Evolutionary conservation across 2,329 filamentous ascomycete species (phyloP), one percentile per base, ranked within the genome.

Genomic region (Talaromyces verruculosus): DNA sequence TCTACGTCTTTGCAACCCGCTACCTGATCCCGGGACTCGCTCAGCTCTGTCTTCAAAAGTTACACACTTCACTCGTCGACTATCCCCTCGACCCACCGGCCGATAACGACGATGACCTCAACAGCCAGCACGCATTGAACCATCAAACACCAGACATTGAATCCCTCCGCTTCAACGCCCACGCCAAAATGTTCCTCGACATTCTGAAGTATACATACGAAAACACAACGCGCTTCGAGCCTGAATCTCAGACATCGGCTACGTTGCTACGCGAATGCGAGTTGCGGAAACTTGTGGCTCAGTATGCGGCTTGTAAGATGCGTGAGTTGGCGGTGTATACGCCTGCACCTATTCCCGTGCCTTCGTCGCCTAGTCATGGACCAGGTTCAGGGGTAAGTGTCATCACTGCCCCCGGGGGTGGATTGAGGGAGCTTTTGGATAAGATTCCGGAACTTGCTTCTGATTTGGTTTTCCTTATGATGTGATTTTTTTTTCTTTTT

Each of bases 1-100:
- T 80, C 55, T 80, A 80, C 67, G 75, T 79, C 65, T 80, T 80
- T 64, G 77, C 78, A n/a, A 77, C 77, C 1, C 76, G 76, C 59
- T 80, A 78, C 69, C 70, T 80, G 51, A 78, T 80, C 64, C 75
- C 77, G 3, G 75, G 74, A 15, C 74, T 80, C 30, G 77, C 77
- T 2, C 76, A 79, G 63, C 72, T 80, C 37, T 77, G 77, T 67
- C 74, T 80, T 5, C 74, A 74, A 59, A 80, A 80, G 68, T 69
- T 80, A 3, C 78, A 80, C 59, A 67, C 68, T 3, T 77, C 79
- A 60, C 74, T 80, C 1, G 53, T 78, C 41, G 68, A 71, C 28
- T 71, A 80, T 33, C 69, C 71, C 0, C 73, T 79, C 39, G 65
- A 68, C 1, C 66, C 70, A 2, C 70, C 3, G 15, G 35, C 57